Percentiles rank a stretch among this genome's conserved stretches.
Conservation (phyloP, 768 basidiomycete genomes). For the Paxillus rubicundulus region DNA sequence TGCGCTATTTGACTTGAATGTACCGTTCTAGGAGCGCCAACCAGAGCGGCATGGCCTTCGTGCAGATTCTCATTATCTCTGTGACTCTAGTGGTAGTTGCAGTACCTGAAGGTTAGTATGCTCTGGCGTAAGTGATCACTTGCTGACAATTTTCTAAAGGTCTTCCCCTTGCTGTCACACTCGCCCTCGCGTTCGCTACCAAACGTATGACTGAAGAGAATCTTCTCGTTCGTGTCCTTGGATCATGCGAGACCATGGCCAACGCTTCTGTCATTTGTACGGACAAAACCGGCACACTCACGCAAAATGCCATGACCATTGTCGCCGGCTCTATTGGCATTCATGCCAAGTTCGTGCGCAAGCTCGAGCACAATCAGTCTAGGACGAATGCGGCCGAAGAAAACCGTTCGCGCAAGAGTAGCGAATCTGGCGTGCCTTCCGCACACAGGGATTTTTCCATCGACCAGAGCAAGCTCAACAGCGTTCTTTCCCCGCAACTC, state of each 20-base stretch:
- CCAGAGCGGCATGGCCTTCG: slow-evolving; percentile 86
- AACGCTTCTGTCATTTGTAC: slow-evolving; percentile 96
- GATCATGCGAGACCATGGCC: slow-evolving; percentile 98
- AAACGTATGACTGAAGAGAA: slow-evolving; percentile 98
- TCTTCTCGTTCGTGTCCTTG: slow-evolving; percentile 90
- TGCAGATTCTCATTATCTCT: slow-evolving; percentile 90
- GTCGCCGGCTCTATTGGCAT: slow-evolving; percentile 95
- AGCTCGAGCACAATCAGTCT: slow-evolving; percentile 65
- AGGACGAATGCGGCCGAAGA: slow-evolving; percentile 71
- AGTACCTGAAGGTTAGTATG: slow-evolving; percentile 68
- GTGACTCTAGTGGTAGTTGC: slow-evolving; percentile 91
- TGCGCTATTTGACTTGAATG: slow-evolving; percentile 8
- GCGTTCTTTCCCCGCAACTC: slow-evolving; percentile 57
- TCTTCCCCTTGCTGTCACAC: slow-evolving; percentile 91
- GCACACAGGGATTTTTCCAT: slow-evolving; percentile 82
- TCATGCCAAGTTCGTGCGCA: slow-evolving; percentile 88
- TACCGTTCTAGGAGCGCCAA: slow-evolving; percentile 52
- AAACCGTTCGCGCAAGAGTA: slow-evolving; percentile 28
- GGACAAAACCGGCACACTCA: slow-evolving; percentile 96
- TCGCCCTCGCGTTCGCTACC: slow-evolving; percentile 95
- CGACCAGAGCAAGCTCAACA: slow-evolving; percentile 71
- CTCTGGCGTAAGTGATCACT: neutral
- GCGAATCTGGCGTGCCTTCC: slow-evolving; percentile 25
- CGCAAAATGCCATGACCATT: slow-evolving; percentile 92
- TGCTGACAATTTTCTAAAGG: slow-evolving; percentile 41